Evolutionary conservation across 257 asterid genomes (phyloP).

Genomic region (Lavandula angustifolia): DNA sequence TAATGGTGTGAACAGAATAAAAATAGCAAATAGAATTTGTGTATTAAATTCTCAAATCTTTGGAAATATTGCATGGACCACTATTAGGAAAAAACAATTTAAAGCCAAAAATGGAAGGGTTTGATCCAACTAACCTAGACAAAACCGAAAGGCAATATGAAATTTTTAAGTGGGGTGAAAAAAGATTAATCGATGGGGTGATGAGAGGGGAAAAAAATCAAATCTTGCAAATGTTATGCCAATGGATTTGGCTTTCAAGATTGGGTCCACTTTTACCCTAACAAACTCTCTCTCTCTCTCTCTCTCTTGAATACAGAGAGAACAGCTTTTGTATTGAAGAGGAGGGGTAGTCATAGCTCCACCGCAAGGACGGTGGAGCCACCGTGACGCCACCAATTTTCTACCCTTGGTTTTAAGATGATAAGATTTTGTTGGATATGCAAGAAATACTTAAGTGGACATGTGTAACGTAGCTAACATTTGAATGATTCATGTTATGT

Average conservation of each 20-base stretch:
- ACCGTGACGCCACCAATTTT: slow-evolving; percentile 53
- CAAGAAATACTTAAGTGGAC: not conserved
- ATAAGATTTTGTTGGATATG: slow-evolving; percentile 47
- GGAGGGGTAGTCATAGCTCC: slow-evolving; percentile 32
- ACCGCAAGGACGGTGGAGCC: slow-evolving; percentile 51
- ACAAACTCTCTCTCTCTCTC: slow-evolving; percentile 40
- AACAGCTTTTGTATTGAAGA: slow-evolving; percentile 35
- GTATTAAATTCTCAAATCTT: slow-evolving; percentile 35
- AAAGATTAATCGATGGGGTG: slow-evolving; percentile 22
- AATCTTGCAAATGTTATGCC: slow-evolving; percentile 54
- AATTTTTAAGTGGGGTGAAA: slow-evolving; percentile 6
- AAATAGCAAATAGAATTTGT: slow-evolving; percentile 9
- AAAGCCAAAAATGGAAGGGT: slow-evolving; percentile 34
- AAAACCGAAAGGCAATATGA: slow-evolving; percentile 32
- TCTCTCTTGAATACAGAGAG: not conserved
- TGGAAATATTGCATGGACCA: slow-evolving; percentile 43
- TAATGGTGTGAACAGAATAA: not conserved
- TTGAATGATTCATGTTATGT: not conserved
- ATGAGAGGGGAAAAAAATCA: slow-evolving; percentile 31
- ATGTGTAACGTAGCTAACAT: no score
- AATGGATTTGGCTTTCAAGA: slow-evolving; percentile 63
- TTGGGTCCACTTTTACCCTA: slow-evolving; percentile 51
- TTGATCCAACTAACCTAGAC: slow-evolving; percentile 34
- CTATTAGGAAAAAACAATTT: slow-evolving; percentile 23
- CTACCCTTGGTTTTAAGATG: slow-evolving; percentile 34